Percentiles rank a stretch among this genome's conserved stretches.
phyloP scores from a whole-genome alignment of 495 filamentous ascomycete species.

The Acidomyces sp. region DNA sequence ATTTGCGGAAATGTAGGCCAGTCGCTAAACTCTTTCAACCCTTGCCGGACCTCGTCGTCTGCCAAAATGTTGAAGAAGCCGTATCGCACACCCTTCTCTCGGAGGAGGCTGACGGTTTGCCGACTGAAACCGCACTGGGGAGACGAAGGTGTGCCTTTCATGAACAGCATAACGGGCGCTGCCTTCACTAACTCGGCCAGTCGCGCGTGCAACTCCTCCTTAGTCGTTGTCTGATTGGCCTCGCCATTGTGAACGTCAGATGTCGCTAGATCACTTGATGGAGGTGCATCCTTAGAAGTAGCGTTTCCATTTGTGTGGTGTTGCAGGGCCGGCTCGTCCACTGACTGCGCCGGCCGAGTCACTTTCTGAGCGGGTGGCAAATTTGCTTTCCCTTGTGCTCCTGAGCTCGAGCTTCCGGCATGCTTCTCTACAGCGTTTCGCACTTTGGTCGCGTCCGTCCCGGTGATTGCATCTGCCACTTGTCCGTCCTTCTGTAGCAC shows the following conservation, averaged over 20 bases:
- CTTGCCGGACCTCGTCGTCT: slow-evolving; percentile 93
- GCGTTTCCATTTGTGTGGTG: slow-evolving; percentile 17
- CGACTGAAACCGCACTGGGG: slow-evolving; percentile 94
- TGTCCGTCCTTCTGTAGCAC: slow-evolving; percentile 60
- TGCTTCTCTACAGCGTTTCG: slow-evolving; percentile 71
- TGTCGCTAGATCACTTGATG: slow-evolving; percentile 34
- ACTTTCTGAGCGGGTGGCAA: slow-evolving; percentile 42
- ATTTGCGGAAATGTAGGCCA: slow-evolving; percentile 96
- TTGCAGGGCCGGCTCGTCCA: slow-evolving; percentile 13
- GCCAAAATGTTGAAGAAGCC: slow-evolving; percentile 98
- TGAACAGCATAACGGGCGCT: slow-evolving; percentile 94
- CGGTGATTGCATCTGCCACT: slow-evolving; percentile 67
- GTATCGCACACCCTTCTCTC: slow-evolving; percentile 83
- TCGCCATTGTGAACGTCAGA: slow-evolving; percentile 39
- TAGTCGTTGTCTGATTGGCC: slow-evolving; percentile 33
- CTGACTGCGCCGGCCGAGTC: slow-evolving; percentile 22
- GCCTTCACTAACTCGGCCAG: slow-evolving; percentile 76
- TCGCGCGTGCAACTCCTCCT: slow-evolving; percentile 67
- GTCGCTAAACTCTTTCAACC: slow-evolving; percentile 84
- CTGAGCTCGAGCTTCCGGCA: slow-evolving; percentile 31
- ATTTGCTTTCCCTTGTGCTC: slow-evolving; percentile 22
- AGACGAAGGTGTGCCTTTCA: slow-evolving; percentile 78
- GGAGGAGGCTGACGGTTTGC: slow-evolving; percentile 69
- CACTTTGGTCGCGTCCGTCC: slow-evolving; percentile 73
- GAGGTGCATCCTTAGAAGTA: slow-evolving; percentile 34